Conservation (phyloP, 1,284 basidiomycete species). For the Mixia osmundae region DNA sequence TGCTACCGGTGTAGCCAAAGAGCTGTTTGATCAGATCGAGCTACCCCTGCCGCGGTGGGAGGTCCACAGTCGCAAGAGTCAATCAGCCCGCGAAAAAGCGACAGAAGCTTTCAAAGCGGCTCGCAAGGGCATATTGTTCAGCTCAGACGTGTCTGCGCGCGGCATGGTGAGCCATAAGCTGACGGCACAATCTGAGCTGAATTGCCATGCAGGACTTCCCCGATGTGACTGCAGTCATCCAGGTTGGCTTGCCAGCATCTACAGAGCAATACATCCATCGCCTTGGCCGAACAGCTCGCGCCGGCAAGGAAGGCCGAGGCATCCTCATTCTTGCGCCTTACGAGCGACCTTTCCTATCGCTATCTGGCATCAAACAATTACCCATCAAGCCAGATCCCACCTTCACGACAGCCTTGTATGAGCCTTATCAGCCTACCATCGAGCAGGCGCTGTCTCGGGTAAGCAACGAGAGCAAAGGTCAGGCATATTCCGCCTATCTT, state of each 20-base stretch:
- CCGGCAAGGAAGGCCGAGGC: constrained; percentile 30
- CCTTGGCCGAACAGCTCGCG: constrained; percentile 56
- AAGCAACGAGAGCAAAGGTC: too few species aligned
- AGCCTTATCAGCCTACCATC: too few species aligned
- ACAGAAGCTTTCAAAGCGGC: constrained; percentile 32
- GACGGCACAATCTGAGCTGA: constrained; percentile 35
- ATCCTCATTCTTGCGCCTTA: constrained; percentile 34
- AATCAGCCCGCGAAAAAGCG: constrained; percentile 27
- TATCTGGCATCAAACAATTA: too few species aligned
- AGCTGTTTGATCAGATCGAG: constrained; percentile 24
- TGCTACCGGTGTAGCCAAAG: constrained; percentile 33
- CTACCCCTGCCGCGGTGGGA: constrained; percentile 12
- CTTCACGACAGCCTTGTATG: too few species aligned
- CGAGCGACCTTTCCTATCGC: constrained; percentile 38
- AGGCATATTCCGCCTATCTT: too few species aligned
- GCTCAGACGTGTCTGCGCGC: constrained; percentile 72
- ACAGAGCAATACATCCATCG: constrained; percentile 25
- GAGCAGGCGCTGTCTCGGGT: too few species aligned
- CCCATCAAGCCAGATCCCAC: too few species aligned
- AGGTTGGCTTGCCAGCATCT: constrained; percentile 28
- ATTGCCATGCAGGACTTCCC: constrained; percentile 20
- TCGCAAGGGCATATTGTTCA: constrained; percentile 41
- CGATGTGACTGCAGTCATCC: constrained; percentile 31
- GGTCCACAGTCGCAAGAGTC: constrained; percentile 30
- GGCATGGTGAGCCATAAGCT: constrained; percentile 32